These are phyloP conservation scores for Plectosphaerella cucumerina DNA, from an alignment of 2,329 filamentous ascomycete species.

Conservation along the genomic window DNA sequence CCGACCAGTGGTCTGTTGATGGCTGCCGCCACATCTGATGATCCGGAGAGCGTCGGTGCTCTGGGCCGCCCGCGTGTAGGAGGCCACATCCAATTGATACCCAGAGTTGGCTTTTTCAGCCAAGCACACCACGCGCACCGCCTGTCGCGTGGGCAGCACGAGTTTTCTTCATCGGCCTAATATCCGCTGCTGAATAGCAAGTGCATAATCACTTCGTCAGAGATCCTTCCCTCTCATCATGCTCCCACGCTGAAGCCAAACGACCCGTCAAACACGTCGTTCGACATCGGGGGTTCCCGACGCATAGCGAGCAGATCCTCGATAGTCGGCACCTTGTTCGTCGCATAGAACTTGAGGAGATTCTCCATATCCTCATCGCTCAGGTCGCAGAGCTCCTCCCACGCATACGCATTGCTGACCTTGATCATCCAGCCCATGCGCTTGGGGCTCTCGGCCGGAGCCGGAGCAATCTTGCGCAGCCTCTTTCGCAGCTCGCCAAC, in stretches of 20 bases:
- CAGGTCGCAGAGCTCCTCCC: conserved; percentile 81
- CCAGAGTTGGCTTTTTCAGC: too few relatives aligned
- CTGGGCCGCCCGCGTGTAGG: too few relatives aligned
- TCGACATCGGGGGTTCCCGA: conserved; percentile 35
- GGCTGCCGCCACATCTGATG: too few relatives aligned
- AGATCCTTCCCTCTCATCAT: conserved; percentile 2
- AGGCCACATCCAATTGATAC: too few relatives aligned
- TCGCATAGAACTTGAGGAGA: conserved; percentile 70
- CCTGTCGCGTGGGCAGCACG: too few relatives aligned
- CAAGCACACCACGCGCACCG: too few relatives aligned
- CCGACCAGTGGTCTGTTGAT: too few relatives aligned
- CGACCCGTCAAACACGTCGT: conserved; percentile 53
- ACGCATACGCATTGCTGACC: conserved; percentile 81
- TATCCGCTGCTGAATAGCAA: too few relatives aligned
- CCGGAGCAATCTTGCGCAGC: conserved; percentile 72
- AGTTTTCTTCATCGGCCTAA: too few relatives aligned
- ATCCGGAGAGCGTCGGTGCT: too few relatives aligned
- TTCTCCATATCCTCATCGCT: conserved; percentile 79
- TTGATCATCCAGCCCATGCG: conserved; percentile 94
- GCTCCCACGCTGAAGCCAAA: conserved; percentile 54
- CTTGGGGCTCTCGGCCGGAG: conserved; percentile 70
- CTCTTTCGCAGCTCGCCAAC: conserved; percentile 77
- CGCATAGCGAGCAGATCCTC: conserved; percentile 53
- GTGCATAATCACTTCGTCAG: too few relatives aligned
- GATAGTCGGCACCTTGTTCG: conserved; percentile 50